Evolutionary conservation across 2,329 filamentous ascomycete genomes (phyloP), one percentile per base, ranked within the genome.

Genomic region (Trichoderma sp.): DNA sequence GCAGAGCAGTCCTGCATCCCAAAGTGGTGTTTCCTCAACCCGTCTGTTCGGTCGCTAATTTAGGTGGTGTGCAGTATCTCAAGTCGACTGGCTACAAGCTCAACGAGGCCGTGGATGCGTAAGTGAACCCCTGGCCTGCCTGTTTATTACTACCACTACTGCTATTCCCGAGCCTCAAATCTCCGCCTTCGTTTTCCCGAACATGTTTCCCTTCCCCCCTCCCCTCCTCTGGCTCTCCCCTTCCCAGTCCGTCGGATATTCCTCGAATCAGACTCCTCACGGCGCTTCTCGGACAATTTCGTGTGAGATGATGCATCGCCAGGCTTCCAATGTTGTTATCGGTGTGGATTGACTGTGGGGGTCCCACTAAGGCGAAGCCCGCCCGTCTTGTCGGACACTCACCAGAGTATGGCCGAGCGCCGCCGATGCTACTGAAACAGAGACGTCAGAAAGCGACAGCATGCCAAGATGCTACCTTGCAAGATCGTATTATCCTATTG

Each of bases 31-130:
- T 50, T 72, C 50, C 59, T 57, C 28, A 53, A 34, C n/a, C 67
- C 57, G 71, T 57, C 15, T 39, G 59, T 47, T 64, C 47, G 70
- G 53, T 47, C 30, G 67, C 71, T 73, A 34, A 73, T 57, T 26
- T 39, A 62, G 57, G 34, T 63, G 58, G 72, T 43, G 68, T 72
- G 71, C 73, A 88, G 86, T 87, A 81, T 74, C 81, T 87, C 26
- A 88, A 84, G 75, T 82, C 80, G 61, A 77, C 83, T 6, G 81
- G 82, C 59, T 89, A 85, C 77, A 86, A 84, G 76, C 77, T 88
- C 7, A 84, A 88, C 71, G 82, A 86, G 71, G 87, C 87, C 50
- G 80, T 88, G 63, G 86, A 89, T 81, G 80, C 84, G 88, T 89
- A 83, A 88, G 88, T 88, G n/a, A 43, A 43, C 47, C 50, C 47